Percentiles rank a stretch among this genome's conserved stretches.
Conservation (phyloP, 495 filamentous ascomycete species). For the Neurospora sublineolata region DNA sequence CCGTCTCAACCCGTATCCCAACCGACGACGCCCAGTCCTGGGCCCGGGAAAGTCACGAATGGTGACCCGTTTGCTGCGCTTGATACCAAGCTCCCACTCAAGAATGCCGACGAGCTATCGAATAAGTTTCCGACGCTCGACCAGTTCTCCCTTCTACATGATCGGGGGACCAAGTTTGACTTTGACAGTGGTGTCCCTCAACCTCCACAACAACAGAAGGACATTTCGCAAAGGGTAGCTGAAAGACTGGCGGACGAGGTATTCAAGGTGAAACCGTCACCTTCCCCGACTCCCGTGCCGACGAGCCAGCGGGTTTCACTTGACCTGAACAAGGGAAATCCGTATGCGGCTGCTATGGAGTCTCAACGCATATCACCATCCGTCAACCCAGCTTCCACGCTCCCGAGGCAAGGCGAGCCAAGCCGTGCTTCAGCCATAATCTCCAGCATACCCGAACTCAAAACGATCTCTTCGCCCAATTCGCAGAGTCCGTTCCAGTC, state of each 20-base stretch:
- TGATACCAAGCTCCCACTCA: conserved; percentile 49
- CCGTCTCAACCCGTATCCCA: conserved; percentile 25
- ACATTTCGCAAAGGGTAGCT: conserved; percentile 63
- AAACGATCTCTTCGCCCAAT: conserved; percentile 36
- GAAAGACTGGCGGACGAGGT: conserved; percentile 84
- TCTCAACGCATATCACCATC: conserved; percentile 12
- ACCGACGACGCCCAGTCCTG: conserved; percentile 53
- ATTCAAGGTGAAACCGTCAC: conserved; percentile 21
- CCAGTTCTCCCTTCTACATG: conserved; percentile 83
- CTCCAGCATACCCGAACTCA: conserved; percentile 40
- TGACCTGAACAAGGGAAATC: conserved; percentile 21
- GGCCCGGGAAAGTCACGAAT: conserved; percentile 57
- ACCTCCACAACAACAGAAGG: conserved; percentile 38
- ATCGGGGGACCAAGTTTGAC: conserved; percentile 78
- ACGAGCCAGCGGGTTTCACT: conserved; percentile 22
- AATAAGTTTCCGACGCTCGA: conserved; percentile 83
- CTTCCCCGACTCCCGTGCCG: conserved; percentile 6
- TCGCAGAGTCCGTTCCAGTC: conserved; percentile 44
- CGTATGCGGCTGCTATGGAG: conserved; percentile 6
- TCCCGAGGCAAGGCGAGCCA: conserved; percentile 29
- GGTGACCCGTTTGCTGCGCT: conserved; percentile 84
- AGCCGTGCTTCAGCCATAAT: conserved; percentile 43
- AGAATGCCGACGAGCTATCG: conserved; percentile 64
- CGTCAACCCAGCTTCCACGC: conserved; percentile 26
- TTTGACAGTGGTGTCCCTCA: conserved; percentile 50